Evolutionary conservation across 2,329 filamentous ascomycete genomes (phyloP).

Genomic region (Fusarium stilboides): DNA sequence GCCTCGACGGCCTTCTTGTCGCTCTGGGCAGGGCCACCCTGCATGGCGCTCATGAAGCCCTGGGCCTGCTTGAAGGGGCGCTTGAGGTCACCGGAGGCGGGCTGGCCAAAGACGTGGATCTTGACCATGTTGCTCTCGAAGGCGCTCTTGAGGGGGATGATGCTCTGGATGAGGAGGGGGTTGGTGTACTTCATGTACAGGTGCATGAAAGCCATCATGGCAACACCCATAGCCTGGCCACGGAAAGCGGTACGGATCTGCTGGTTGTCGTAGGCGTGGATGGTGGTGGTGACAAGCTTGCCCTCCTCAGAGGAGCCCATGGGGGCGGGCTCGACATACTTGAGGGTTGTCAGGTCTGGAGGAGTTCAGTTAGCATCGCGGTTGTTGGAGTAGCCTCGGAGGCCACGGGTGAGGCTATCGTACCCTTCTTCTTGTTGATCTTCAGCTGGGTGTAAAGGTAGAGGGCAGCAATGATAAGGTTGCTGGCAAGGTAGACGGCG

Average conservation of each 20-base stretch:
- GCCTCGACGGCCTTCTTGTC: constrained; percentile 91
- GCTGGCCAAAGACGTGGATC: constrained; percentile 91
- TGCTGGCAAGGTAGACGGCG: constrained; percentile 70
- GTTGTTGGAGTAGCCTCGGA: not conserved
- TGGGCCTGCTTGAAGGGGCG: constrained; percentile 91
- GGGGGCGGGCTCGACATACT: constrained; percentile 96
- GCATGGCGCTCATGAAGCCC: constrained; percentile 86
- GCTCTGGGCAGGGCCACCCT: constrained; percentile 83
- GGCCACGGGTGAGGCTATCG: constrained; percentile 44
- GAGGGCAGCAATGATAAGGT: constrained; percentile 86
- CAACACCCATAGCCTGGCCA: constrained; percentile 93
- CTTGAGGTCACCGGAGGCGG: constrained; percentile 91
- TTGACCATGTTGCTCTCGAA: constrained; percentile 97
- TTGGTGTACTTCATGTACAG: constrained; percentile 99
- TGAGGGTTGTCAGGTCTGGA: constrained; percentile 93
- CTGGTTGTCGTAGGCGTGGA: constrained; percentile 92
- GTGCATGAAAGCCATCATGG: constrained; percentile 99
- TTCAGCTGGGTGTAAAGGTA: constrained; percentile 88
- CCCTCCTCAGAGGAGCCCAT: constrained; percentile 95
- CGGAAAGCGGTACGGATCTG: constrained; percentile 91
- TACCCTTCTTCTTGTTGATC: constrained; percentile 99
- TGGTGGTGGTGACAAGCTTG: constrained; percentile 96
- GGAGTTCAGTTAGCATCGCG: constrained; percentile 24
- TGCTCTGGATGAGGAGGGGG: constrained; percentile 97
- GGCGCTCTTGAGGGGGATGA: constrained; percentile 96